Percentiles rank a stretch among this genome's conserved stretches.
Evolutionary conservation across 805 yeast genomes (phyloP).

Genomic region (Suhomyces xylopsoci): DNA sequence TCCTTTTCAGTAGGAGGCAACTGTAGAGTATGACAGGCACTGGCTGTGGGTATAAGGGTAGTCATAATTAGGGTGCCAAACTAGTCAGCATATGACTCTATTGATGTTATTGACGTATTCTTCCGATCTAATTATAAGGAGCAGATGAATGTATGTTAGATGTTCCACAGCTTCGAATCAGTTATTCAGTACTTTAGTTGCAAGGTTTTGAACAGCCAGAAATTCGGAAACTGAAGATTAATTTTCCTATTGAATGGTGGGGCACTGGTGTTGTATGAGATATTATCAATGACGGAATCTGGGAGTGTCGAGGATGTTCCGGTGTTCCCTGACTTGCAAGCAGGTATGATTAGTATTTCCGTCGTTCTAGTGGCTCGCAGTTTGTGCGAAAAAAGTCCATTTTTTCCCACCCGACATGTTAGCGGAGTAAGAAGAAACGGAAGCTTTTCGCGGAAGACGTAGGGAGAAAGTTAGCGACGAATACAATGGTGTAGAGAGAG

Average conservation of each 20-base stretch:
- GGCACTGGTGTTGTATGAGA: too few relatives aligned
- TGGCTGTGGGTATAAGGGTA: constrained; percentile 61
- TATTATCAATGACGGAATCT: not conserved
- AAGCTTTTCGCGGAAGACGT: not conserved
- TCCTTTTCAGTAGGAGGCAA: constrained; percentile 56
- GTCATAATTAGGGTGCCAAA: constrained; percentile 41
- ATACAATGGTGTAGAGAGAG: not conserved
- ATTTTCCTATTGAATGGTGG: not conserved
- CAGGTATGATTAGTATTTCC: not conserved
- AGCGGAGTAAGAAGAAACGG: not conserved
- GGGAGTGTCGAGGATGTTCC: not conserved
- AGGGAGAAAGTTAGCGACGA: not conserved
- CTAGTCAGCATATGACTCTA: not conserved
- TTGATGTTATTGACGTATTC: not conserved
- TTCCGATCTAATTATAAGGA: not conserved
- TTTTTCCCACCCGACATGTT: not conserved
- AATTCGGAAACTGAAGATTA: not conserved
- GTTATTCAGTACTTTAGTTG: not conserved
- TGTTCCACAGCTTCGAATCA: not conserved
- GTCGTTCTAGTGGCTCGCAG: not conserved
- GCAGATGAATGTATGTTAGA: not conserved
- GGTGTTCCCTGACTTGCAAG: not conserved
- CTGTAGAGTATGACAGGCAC: constrained; percentile 53
- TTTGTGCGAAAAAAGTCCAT: not conserved
- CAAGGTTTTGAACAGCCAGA: not conserved